Base-by-base conservation (phyloP, 2,329 filamentous ascomycete species). In the Zasmidium cellare region DNA sequence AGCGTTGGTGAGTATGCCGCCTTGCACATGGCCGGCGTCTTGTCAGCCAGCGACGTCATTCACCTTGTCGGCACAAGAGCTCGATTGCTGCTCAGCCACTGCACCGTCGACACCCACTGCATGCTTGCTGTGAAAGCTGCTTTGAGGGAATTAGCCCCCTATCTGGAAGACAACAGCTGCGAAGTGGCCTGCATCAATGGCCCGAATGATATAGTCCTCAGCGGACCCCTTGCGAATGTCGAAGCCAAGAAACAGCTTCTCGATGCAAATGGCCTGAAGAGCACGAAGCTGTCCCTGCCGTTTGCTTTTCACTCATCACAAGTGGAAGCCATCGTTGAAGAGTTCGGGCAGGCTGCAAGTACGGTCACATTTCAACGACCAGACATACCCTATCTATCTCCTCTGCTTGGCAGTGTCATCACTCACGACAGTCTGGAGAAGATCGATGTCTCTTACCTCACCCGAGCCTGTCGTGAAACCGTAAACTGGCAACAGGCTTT, bases 1-100 rank as follows among this genome's bases (percentile, higher is more conserved):
- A 66, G 68, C 54, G 60, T 77, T 1, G 75, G 75, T 19, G 74
- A 77, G 55, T 77, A 76, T 58, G 72, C 73, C 2, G 75, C 76
- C 3, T 50, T 78, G 6, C 51, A 70, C 49, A 63, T 63, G 3
- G 69, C 74, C 12, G 71, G 70, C 1, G 74, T 77, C 1, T 41
- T 77, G 1, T 67, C 70, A 3, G 73, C 75, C 44, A 53, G 14
- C 12, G 61, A 63, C 22, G 62, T 68, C 1, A 65, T 78, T 3
- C 72, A 63, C 54, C 59, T 77, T 1, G 74, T 75, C 2, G 75
- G 72, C 3, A 46, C 35, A 1, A 60, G 76, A 20, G 74, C 75
- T 1, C 23, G 65, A 20, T 57, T 77, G 12, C 58, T 74, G 22
- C 64, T 3, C 59, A 68, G 14, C n/a, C n/a, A n/a, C n/a, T 71